A percentile compares a stretch with the other conserved stretches of the same genome.
These are phyloP conservation scores for Kwoniella heveanensis DNA, from an alignment of 768 basidiomycete species.

Conservation along the genomic window DNA sequence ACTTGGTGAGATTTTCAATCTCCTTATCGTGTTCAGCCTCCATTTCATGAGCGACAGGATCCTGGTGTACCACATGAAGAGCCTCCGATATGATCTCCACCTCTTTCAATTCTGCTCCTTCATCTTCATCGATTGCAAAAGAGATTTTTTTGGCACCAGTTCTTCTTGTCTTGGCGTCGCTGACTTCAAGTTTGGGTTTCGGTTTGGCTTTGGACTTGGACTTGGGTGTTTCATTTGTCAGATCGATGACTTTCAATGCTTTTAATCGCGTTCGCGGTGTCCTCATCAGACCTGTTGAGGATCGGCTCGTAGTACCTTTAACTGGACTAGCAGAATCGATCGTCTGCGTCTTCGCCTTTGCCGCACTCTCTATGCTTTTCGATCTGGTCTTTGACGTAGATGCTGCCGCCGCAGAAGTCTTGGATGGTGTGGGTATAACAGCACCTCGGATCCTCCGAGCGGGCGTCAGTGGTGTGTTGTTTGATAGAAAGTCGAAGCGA, in stretches of 20 bases:
- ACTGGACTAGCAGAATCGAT: neutral
- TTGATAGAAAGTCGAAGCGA: neutral
- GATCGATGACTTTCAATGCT: neutral
- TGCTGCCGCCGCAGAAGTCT: neutral
- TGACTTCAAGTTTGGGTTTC: neutral
- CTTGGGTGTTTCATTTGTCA: neutral
- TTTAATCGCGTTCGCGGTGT: neutral
- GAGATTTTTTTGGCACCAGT: neutral
- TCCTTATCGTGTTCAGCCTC: no score
- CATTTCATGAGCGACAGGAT: no score
- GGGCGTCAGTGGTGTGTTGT: neutral
- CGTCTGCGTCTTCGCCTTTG: neutral
- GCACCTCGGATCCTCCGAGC: neutral
- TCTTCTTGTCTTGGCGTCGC: no score
- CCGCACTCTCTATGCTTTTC: neutral
- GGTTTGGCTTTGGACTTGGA: neutral
- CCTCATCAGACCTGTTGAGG: no score
- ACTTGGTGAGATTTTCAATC: no score
- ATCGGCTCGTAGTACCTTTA: neutral
- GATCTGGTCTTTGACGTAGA: neutral
- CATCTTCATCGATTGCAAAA: neutral
- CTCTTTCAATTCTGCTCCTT: neutral
- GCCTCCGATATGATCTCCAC: neutral
- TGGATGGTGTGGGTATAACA: neutral
- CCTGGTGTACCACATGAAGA: no score